These are phyloP conservation scores for Coccinonectria pachysandricola DNA, from an alignment of 2,329 filamentous ascomycete genomes.

Conservation along the genomic window DNA sequence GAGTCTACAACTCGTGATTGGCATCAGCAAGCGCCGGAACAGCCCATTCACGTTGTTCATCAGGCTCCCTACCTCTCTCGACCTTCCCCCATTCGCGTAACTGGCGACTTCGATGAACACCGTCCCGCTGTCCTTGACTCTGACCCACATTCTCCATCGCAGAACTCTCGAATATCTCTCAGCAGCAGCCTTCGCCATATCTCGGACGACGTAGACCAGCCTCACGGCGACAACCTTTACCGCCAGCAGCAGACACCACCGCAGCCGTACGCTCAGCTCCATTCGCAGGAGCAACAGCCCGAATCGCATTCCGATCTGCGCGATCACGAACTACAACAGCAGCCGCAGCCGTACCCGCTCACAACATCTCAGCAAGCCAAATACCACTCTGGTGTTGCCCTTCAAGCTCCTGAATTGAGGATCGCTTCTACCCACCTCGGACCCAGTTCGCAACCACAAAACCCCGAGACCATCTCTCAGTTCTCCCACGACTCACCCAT, in stretches of 20 bases:
- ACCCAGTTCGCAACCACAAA: conserved; percentile 26
- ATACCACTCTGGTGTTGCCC: conserved; percentile 16
- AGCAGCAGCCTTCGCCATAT: conserved; percentile 38
- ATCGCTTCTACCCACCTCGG: conserved; percentile 26
- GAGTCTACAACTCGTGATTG: conserved; percentile 12
- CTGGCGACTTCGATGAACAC: conserved; percentile 30
- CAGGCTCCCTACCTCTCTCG: conserved; percentile 27
- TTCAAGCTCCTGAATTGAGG: conserved; percentile 25
- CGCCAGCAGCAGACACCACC: conserved; percentile 16
- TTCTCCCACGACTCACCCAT: conserved; percentile 51
- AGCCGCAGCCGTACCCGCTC: conserved; percentile 16
- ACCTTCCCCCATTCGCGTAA: conserved; percentile 35
- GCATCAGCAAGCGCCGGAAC: conserved; percentile 7
- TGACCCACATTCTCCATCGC: conserved; percentile 29
- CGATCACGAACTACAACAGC: conserved; percentile 28
- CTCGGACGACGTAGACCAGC: conserved; percentile 33
- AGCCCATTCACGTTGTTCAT: conserved; percentile 3
- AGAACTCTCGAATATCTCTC: conserved; percentile 28
- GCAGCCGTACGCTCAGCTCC: conserved; percentile 12
- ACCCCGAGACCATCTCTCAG: conserved; percentile 52
- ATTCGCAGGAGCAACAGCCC: conserved; percentile 27
- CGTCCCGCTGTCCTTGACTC: conserved; percentile 25
- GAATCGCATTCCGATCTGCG: conserved; percentile 25
- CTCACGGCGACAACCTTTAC: conserved; percentile 34
- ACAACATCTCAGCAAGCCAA: conserved; percentile 28